Evolutionary conservation across 1,284 basidiomycete genomes (phyloP).

Genomic region (Amylostereum areolatum): DNA sequence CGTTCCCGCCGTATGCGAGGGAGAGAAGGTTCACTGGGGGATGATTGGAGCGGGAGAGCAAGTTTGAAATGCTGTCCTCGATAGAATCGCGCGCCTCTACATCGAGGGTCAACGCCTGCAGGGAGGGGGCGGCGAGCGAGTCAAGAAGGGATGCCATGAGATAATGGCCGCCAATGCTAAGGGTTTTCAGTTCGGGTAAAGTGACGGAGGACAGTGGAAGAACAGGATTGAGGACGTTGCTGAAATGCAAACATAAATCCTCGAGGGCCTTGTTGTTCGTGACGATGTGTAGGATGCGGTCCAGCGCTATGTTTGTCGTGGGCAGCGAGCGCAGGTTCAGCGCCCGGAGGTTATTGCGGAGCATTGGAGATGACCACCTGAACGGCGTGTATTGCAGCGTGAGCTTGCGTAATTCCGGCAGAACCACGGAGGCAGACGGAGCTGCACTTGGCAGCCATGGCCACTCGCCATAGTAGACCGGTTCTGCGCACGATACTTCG

Average conservation of each 20-base stretch:
- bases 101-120: conserved; percentile 54
- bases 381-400: conserved; percentile 68
- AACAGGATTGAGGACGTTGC: conserved; percentile 49
- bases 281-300: conserved; percentile 59
- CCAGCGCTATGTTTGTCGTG: conserved; percentile 52
- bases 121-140: conserved; percentile 46
- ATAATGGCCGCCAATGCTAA: conserved; percentile 60
- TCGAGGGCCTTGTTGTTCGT: conserved; percentile 49
- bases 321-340: conserved; percentile 62
- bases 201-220: conserved; percentile 50
- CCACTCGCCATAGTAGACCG: conserved; percentile 57
- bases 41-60: conserved; percentile 50
- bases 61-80: conserved; percentile 55
- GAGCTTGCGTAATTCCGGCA: conserved; percentile 44
- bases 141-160: conserved; percentile 60
- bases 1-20: conserved; percentile 45
- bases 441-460: conserved; percentile 58
- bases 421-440: conserved; percentile 27
- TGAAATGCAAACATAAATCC: conserved; percentile 53
- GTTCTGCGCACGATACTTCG: conserved; percentile 66
- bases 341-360: conserved; percentile 46
- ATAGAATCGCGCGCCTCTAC: conserved; percentile 63
- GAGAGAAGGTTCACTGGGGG: conserved; percentile 52
- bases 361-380: conserved; percentile 67
- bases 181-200: conserved; percentile 43